Percentiles rank a stretch among this genome's conserved stretches.
Conservation (phyloP, 306 rosid species). For the Vigna mungo region DNA sequence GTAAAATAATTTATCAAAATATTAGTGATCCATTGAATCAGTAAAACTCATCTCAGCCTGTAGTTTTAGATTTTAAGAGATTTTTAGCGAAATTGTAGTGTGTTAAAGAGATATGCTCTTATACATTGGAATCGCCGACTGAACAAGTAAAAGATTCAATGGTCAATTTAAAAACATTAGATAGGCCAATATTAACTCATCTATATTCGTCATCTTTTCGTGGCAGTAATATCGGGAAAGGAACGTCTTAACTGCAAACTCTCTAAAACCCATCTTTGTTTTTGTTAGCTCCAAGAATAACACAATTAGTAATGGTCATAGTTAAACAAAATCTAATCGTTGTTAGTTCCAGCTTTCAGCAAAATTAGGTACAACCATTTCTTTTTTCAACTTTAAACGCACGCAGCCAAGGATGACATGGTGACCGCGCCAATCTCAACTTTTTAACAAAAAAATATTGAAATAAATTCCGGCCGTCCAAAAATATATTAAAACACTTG, state of each 20-base stretch:
- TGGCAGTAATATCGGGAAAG: slow-evolving; percentile 1
- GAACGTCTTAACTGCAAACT: not conserved
- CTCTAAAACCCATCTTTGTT: no score
- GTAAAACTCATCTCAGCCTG: not conserved
- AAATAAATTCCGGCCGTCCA: no score
- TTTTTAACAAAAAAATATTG: no score
- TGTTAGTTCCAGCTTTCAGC: not conserved
- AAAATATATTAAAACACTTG: no score
- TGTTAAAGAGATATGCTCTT: not conserved
- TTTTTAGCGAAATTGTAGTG: not conserved
- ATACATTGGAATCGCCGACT: not conserved
- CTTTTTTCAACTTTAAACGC: not conserved
- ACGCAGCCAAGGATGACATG: not conserved
- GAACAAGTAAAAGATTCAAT: slow-evolving; percentile 9
- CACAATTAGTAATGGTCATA: not conserved
- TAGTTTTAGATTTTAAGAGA: not conserved
- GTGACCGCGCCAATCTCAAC: no score
- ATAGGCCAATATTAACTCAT: not conserved
- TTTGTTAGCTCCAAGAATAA: not conserved
- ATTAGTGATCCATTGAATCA: slow-evolving; percentile 41
- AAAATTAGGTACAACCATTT: not conserved
- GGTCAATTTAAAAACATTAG: slow-evolving; percentile 6
- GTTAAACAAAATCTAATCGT: not conserved
- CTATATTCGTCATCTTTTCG: not conserved
- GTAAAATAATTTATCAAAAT: not conserved